Percentiles rank a stretch among this genome's conserved stretches.
Conservation (phyloP, 1,139 yeast genomes). For the Suhomyces bribrorum region DNA sequence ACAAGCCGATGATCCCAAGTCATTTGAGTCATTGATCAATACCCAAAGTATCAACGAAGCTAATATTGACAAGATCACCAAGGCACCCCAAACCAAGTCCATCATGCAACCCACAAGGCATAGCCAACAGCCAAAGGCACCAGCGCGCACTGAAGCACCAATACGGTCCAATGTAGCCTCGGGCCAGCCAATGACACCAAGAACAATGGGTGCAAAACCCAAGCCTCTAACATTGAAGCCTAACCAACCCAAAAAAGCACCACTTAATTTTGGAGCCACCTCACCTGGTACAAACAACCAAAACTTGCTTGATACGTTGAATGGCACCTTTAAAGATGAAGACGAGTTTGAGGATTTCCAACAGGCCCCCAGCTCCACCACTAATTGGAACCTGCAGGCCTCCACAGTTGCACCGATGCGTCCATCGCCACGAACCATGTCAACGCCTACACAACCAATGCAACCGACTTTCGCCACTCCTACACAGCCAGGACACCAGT, state of each 20-base stretch:
- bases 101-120: conserved; percentile 17
- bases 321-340: conserved; percentile 22
- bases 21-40: conserved; percentile 36
- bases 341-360: conserved; percentile 38
- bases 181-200: not conserved
- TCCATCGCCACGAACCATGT: conserved; percentile 2
- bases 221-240: conserved; percentile 16
- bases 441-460: not conserved
- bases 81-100: conserved; percentile 26
- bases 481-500: not conserved
- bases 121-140: not conserved
- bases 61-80: conserved; percentile 25
- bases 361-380: conserved; percentile 20
- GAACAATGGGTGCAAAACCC: not conserved
- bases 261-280: conserved; percentile 30
- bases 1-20: conserved; percentile 11
- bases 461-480: not conserved
- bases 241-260: conserved; percentile 11
- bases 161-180: not conserved
- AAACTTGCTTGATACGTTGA: conserved; percentile 19
- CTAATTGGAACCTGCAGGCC: conserved; percentile 22
- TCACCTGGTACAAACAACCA: conserved; percentile 12
- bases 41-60: conserved; percentile 35
- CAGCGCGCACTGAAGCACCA: conserved; percentile 1
- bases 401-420: conserved; percentile 1